Conservation (phyloP, 2,329 filamentous ascomycete species). For the Cladosporium sp. region DNA sequence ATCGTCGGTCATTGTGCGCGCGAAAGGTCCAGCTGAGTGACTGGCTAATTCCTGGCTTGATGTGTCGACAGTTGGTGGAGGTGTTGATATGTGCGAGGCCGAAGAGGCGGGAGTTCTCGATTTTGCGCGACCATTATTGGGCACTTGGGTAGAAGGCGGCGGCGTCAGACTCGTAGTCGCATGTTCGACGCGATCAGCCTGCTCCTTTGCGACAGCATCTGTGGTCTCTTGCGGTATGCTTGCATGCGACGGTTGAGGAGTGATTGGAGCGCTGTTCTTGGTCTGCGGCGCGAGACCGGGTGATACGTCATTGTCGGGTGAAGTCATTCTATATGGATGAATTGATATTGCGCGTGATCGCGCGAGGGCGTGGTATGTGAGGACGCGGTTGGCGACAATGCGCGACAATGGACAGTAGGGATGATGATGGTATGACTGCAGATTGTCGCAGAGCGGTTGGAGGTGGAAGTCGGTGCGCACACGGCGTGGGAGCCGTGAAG, state of each 20-base stretch:
- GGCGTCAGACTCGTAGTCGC: constrained; percentile 45
- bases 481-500: not conserved
- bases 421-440: not conserved
- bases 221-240: constrained; percentile 36
- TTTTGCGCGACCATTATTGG: constrained; percentile 28
- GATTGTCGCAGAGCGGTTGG: not conserved
- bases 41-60: constrained; percentile 14
- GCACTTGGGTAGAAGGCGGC: constrained; percentile 57
- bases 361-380: not conserved
- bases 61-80: constrained; percentile 39
- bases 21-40: constrained; percentile 14
- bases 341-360: constrained; percentile 2
- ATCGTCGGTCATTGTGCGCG: constrained; percentile 40
- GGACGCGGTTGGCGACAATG: constrained; percentile 9
- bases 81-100: constrained; percentile 44
- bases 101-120: constrained; percentile 49
- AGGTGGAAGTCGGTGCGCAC: not conserved
- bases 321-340: not conserved
- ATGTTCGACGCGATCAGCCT: constrained; percentile 28
- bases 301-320: constrained; percentile 1
- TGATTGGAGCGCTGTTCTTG: constrained; percentile 16
- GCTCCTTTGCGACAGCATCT: constrained; percentile 28
- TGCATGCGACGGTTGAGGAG: constrained; percentile 29
- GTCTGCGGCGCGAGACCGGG: constrained; percentile 17
- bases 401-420: constrained; percentile 1